These are phyloP conservation scores for Fusarium nanum DNA, from an alignment of 2,329 filamentous ascomycete species.

Conservation along the genomic window DNA sequence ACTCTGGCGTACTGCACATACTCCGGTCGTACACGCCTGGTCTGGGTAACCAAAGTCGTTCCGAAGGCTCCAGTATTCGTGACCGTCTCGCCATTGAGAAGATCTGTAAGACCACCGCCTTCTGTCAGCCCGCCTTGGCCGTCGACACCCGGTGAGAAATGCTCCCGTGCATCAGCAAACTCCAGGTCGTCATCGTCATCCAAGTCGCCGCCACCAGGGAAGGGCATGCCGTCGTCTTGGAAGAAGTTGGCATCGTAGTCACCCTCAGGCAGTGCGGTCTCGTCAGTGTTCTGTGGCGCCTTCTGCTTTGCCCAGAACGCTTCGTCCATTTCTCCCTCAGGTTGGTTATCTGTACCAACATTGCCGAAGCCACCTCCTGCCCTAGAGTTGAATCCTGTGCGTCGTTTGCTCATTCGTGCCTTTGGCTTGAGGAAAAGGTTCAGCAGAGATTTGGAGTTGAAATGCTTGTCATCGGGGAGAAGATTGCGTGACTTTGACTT, in stretches of 20 bases:
- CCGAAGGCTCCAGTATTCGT: constrained; percentile 67
- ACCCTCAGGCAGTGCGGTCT: constrained; percentile 70
- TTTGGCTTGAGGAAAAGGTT: constrained; percentile 95
- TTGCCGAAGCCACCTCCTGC: constrained; percentile 56
- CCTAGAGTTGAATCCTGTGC: constrained; percentile 61
- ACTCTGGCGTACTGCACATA: constrained; percentile 78
- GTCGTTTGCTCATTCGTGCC: constrained; percentile 79
- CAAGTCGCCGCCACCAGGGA: constrained; percentile 69
- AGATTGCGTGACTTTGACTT: constrained; percentile 93
- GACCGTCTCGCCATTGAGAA: constrained; percentile 63
- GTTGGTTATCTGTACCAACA: constrained; percentile 61
- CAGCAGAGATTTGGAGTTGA: constrained; percentile 91
- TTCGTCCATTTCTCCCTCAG: constrained; percentile 87
- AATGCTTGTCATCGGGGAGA: constrained; percentile 96
- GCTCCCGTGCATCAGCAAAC: constrained; percentile 84
- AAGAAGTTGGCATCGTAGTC: constrained; percentile 99
- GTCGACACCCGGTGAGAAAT: constrained; percentile 76
- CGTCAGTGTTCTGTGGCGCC: constrained; percentile 64
- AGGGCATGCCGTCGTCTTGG: constrained; percentile 83
- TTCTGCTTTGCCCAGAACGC: constrained; percentile 90
- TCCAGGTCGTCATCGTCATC: constrained; percentile 75
- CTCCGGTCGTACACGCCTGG: constrained; percentile 70
- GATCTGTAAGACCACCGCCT: constrained; percentile 61
- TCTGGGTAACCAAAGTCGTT: constrained; percentile 75
- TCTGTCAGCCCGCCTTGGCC: constrained; percentile 60